Evolutionary conservation across 1,284 basidiomycete genomes (phyloP), one percentile per base, ranked within the genome.

Genomic region (Inonotus hispidus): DNA sequence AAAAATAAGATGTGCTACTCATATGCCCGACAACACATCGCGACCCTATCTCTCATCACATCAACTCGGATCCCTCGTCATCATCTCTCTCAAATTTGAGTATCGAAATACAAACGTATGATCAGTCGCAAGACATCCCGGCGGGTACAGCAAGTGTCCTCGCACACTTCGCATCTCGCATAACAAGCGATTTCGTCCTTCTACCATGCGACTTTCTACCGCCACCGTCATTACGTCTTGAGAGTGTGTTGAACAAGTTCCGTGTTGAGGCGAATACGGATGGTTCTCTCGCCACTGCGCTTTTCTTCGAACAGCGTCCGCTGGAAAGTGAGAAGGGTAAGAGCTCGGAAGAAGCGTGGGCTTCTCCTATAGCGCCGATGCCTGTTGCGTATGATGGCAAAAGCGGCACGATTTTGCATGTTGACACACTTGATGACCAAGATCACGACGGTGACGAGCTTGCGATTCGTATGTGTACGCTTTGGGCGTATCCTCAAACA

Each of bases 121-220:
- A 92, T 58, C 88, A 92, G 68, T 79, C 84, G 2, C 80, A 80
- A 45, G 85, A 87, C 39, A 73, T 79, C 11, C 78, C 79, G 52
- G 77, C 79, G 3, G 90, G 90, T 46, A 91, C 90, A 1, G 87
- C 87, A 64, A 77, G 81, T 29, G 76, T 92, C 39, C 79, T 93
- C 58, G 78, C 82, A 46, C 83, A 89, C 69, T 89, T 92, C 68
- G 78, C 88, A 1, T 73, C 69, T 54, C 83, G 85, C 53, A 90
- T 92, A 62, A 76, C 80, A 60, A 82, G 85, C 68, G 95, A 97
- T 73, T 94, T 97, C 72, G 82, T 97, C 45, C 73, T 98, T n/a
- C 80, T 96, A 1, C 90, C 95, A 1, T 96, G 93, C 72, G 95
- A 98, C 73, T 89, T 97, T 59, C 81, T 94, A 19, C 87, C 93